These are phyloP conservation scores for Musa itinerans DNA, from an alignment of 176 grass and related monocot species.

Conservation along the genomic window DNA sequence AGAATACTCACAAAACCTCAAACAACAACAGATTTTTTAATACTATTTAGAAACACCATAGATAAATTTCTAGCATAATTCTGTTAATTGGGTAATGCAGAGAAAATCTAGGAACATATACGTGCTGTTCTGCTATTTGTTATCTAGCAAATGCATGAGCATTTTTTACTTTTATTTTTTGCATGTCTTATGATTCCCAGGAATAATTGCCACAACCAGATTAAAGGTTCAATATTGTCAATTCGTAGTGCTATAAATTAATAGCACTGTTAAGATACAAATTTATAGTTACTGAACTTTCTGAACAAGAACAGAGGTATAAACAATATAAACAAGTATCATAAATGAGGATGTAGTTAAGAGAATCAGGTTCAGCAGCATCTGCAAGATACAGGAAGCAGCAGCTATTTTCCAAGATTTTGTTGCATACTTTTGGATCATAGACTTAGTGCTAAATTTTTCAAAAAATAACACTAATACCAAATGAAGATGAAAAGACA, in stretches of 20 bases:
- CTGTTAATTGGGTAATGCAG: not conserved
- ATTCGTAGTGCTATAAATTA: no score
- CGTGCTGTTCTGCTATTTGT: not conserved
- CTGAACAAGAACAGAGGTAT: not conserved
- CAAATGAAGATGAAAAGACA: not conserved
- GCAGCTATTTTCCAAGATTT: not conserved
- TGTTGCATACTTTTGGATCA: not conserved
- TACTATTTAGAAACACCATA: not conserved
- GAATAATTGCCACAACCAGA: no score
- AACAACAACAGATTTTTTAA: not conserved
- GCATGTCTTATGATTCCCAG: no score
- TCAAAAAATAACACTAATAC: not conserved
- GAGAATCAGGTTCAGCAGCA: not conserved
- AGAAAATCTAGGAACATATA: not conserved
- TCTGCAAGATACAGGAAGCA: not conserved
- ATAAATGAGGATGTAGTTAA: not conserved
- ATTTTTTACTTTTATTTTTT: no score
- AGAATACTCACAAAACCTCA: not conserved
- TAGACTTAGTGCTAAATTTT: not conserved
- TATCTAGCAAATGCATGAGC: no score
- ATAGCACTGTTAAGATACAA: no score
- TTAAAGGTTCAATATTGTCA: no score
- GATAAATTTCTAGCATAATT: not conserved
- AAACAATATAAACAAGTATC: not conserved
- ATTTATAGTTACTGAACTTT: no score